phyloP scores from a whole-genome alignment of 352 stramenopile species.

The Phytopythium helicoides region DNA sequence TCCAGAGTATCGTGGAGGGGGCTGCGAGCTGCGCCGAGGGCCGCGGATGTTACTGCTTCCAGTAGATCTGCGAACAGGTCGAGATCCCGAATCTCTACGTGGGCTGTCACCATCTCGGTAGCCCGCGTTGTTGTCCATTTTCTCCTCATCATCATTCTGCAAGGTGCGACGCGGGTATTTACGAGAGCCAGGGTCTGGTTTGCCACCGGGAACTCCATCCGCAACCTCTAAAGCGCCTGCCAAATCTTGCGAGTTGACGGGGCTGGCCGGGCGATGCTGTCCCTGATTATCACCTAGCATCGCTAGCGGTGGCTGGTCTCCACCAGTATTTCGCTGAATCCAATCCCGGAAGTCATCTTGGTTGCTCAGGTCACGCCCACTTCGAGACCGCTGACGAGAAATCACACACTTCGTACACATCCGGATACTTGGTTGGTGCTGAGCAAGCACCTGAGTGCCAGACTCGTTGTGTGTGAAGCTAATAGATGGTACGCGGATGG shows the following conservation, averaged over 20 bases:
- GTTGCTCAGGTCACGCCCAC: slow-evolving; percentile 62
- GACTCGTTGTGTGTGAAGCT: slow-evolving; percentile 84
- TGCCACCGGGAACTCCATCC: slow-evolving; percentile 20
- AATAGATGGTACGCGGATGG: slow-evolving; percentile 79
- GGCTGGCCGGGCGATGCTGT: slow-evolving; percentile 46
- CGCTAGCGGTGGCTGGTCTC: slow-evolving; percentile 29
- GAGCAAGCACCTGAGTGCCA: slow-evolving; percentile 72
- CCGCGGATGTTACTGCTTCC: neutral
- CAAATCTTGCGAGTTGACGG: slow-evolving; percentile 69
- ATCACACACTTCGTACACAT: slow-evolving; percentile 85
- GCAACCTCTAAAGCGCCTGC: slow-evolving; percentile 30
- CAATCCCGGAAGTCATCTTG: slow-evolving; percentile 82
- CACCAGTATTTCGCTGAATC: slow-evolving; percentile 57
- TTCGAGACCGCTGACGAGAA: slow-evolving; percentile 74
- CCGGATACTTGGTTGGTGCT: slow-evolving; percentile 79
- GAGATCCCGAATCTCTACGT: slow-evolving; percentile 1
- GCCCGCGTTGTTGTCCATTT: slow-evolving; percentile 15
- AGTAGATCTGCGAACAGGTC: slow-evolving; percentile 1
- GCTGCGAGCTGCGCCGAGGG: slow-evolving; percentile 3
- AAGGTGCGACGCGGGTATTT: slow-evolving; percentile 57
- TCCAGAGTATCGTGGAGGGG: neutral
- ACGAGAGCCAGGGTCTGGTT: slow-evolving; percentile 13
- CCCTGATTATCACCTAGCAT: slow-evolving; percentile 21
- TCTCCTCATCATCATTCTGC: slow-evolving; percentile 76
- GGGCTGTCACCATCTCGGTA: slow-evolving; percentile 1